These are phyloP conservation scores for Mrakia frigida DNA, from an alignment of 768 basidiomycete genomes.

Conservation along the genomic window DNA sequence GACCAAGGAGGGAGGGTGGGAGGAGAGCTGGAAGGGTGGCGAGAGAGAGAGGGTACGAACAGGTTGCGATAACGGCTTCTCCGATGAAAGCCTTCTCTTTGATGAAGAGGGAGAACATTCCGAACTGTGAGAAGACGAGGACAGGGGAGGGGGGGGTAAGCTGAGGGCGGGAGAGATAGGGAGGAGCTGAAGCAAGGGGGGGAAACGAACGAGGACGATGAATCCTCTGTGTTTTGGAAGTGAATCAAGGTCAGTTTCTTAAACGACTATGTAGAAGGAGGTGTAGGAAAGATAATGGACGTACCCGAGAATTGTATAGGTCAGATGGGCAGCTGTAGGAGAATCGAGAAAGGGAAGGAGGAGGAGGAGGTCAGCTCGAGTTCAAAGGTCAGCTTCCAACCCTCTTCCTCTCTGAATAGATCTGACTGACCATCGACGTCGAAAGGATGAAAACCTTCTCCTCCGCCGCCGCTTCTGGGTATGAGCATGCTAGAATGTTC, in stretches of 20 bases:
- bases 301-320: constrained; percentile 66
- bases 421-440: constrained; percentile 22
- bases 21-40: neutral
- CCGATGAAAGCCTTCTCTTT: constrained; percentile 90
- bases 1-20: constrained; percentile 44
- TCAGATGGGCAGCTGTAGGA: constrained; percentile 54
- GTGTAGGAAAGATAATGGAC: constrained; percentile 32
- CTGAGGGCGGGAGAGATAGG: neutral
- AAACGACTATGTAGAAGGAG: constrained; percentile 10
- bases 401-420: neutral
- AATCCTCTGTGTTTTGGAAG: constrained; percentile 50
- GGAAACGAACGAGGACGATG: constrained; percentile 59
- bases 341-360: too few relatives aligned
- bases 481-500: too few relatives aligned
- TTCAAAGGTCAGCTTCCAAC: neutral
- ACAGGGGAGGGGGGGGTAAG: neutral
- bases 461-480: neutral
- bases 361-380: neutral
- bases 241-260: constrained; percentile 34
- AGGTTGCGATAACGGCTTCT: constrained; percentile 91
- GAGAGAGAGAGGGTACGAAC: constrained; percentile 73
- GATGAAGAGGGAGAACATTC: constrained; percentile 88
- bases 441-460: constrained; percentile 26
- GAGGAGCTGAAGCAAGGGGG: neutral
- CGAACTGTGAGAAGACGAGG: constrained; percentile 56